Percentiles rank a stretch among this genome's conserved stretches.
Conservation (phyloP, 2,329 filamentous ascomycete species). For the Leptodontidium sp. region DNA sequence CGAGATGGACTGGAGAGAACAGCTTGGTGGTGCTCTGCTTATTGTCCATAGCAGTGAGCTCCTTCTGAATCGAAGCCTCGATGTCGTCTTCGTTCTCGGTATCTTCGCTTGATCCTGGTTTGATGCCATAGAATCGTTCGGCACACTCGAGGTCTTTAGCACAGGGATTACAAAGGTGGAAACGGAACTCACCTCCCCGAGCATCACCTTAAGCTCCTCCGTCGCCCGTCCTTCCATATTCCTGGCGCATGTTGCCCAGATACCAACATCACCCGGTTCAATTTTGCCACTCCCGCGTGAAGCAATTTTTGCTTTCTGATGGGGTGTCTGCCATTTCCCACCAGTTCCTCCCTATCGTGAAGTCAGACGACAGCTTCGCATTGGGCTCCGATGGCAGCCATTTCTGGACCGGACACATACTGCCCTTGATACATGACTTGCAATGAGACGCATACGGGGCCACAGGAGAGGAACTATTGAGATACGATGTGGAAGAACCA, state of each 20-base stretch:
- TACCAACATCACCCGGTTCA: constrained; percentile 74
- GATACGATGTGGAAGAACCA: neutral
- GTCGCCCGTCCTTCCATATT: constrained; percentile 75
- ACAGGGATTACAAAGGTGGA: neutral
- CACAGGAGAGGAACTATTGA: neutral
- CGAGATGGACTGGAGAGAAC: constrained; percentile 62
- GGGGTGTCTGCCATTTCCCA: constrained; percentile 69
- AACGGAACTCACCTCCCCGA: constrained; percentile 65
- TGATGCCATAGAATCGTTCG: constrained; percentile 63
- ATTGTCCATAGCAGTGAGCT: constrained; percentile 69
- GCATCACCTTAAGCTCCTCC: constrained; percentile 70
- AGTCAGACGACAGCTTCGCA: constrained; percentile 2
- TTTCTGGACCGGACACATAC: neutral
- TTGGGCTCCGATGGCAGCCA: neutral
- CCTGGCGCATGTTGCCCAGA: constrained; percentile 81
- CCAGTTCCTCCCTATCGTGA: constrained; percentile 54
- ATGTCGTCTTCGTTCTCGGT: constrained; percentile 66
- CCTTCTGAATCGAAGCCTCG: constrained; percentile 75
- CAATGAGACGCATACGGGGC: neutral
- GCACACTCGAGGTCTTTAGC: constrained; percentile 63
- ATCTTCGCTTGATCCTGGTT: constrained; percentile 46
- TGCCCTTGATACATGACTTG: neutral
- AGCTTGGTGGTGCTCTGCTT: constrained; percentile 49
- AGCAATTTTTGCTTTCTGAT: constrained; percentile 60
- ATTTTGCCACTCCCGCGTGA: constrained; percentile 57